Evolutionary conservation across 805 yeast species (phyloP).

Genomic region (Danielia reshetovae): DNA sequence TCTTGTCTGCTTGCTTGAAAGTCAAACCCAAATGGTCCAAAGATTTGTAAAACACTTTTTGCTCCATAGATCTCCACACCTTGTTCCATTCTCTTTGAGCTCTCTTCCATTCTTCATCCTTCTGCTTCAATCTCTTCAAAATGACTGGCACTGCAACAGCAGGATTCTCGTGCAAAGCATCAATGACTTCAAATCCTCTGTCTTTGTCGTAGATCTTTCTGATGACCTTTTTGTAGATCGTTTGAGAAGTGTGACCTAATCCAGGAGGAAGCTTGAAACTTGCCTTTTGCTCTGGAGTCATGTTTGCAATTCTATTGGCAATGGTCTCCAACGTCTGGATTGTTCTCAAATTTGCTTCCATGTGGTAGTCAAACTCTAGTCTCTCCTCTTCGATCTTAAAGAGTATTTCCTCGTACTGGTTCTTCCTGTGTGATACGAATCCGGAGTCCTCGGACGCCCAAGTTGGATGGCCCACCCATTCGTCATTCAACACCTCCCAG

Average conservation of each 20-base stretch:
- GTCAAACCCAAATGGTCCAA: constrained; percentile 94
- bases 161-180: constrained; percentile 92
- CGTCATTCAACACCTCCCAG: constrained; percentile 97
- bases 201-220: constrained; percentile 91
- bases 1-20: constrained; percentile 95
- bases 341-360: constrained; percentile 92
- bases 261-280: constrained; percentile 87
- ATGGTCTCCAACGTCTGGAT: constrained; percentile 94
- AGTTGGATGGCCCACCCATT: constrained; percentile 99
- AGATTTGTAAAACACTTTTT: constrained; percentile 88
- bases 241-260: constrained; percentile 83
- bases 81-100: constrained; percentile 99
- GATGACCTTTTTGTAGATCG: constrained; percentile 90
- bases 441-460: constrained; percentile 99
- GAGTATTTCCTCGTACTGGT: constrained; percentile 93
- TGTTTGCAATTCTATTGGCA: constrained; percentile 87
- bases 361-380: constrained; percentile 92
- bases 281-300: constrained; percentile 87
- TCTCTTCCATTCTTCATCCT: constrained; percentile 98
- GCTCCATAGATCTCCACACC: constrained; percentile 98
- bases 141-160: constrained; percentile 94
- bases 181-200: constrained; percentile 93
- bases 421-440: constrained; percentile 96
- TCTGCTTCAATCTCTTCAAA: constrained; percentile 87
- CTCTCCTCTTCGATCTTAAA: constrained; percentile 97